phyloP scores from a whole-genome alignment of 345 rosid species.

The Eucalyptus tenuipes region DNA sequence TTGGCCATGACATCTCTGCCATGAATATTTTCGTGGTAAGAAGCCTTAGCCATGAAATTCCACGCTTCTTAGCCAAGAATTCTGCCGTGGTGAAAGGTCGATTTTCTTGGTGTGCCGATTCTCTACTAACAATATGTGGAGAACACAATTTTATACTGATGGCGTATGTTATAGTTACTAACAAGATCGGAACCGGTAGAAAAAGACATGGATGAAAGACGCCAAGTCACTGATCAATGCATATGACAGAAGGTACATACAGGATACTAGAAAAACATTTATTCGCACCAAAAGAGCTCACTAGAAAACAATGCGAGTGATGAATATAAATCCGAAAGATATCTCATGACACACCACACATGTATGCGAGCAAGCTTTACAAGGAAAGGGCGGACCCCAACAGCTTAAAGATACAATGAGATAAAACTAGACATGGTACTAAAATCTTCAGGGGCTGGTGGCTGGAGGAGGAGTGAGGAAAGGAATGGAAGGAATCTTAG shows the following conservation, averaged over 20 bases:
- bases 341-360: neutral
- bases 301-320: neutral
- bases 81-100: neutral
- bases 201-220: accelerated
- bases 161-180: neutral
- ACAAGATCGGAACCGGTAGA: neutral
- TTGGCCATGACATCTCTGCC: neutral
- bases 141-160: neutral
- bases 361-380: neutral
- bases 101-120: neutral
- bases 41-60: neutral
- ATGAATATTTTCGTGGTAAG: neutral
- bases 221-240: neutral
- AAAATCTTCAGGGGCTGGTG: slow-evolving; percentile 1
- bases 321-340: neutral
- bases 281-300: neutral
- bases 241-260: neutral
- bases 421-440: neutral
- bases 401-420: neutral
- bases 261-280: neutral
- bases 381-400: neutral
- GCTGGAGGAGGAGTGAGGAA: slow-evolving; percentile 22
- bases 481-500: slow-evolving; percentile 17
- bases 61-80: neutral
- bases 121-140: neutral